phyloP scores from a whole-genome alignment of 2,329 filamentous ascomycete genomes.

The Tothia fuscella region DNA sequence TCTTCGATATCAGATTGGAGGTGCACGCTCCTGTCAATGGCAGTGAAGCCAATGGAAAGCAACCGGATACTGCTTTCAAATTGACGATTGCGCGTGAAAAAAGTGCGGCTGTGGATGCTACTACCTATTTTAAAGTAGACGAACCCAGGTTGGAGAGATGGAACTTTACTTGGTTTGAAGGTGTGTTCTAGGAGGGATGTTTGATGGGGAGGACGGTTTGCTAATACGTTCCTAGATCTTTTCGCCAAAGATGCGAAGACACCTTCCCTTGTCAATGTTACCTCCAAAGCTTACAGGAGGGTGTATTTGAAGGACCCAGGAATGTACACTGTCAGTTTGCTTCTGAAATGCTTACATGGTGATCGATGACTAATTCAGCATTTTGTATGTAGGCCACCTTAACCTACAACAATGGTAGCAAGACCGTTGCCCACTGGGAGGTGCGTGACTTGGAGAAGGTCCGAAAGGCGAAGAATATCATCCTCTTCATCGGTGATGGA shows the following conservation, averaged over 20 bases:
- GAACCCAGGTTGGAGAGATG: constrained; percentile 68
- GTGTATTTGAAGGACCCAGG: constrained; percentile 69
- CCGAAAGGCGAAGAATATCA: constrained; percentile 72
- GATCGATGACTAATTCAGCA: too few species aligned
- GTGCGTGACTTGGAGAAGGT: constrained; percentile 58
- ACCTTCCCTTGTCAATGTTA: constrained; percentile 65
- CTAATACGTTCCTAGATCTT: constrained; percentile 51
- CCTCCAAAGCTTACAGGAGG: constrained; percentile 65
- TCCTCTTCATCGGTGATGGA: constrained; percentile 68
- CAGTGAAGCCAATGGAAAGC: constrained; percentile 59
- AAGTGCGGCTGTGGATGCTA: constrained; percentile 39
- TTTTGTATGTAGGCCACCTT: too few species aligned
- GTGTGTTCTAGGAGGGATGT: constrained; percentile 24
- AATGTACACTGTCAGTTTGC: constrained; percentile 64
- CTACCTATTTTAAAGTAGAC: constrained; percentile 55
- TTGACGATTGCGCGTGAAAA: constrained; percentile 60
- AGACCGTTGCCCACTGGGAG: constrained; percentile 62
- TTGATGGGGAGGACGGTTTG: too few species aligned
- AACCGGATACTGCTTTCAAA: constrained; percentile 63
- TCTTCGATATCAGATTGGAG: constrained; percentile 73
- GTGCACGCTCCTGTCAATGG: constrained; percentile 73
- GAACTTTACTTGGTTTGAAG: constrained; percentile 77
- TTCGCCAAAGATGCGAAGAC: constrained; percentile 61
- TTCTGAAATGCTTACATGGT: too few species aligned
- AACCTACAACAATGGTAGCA: constrained; percentile 60